A percentile compares a stretch with the other conserved stretches of the same genome.
These are phyloP conservation scores for Fragilaria crotonensis DNA, from an alignment of 108 stramenopile species.

Conservation along the genomic window DNA sequence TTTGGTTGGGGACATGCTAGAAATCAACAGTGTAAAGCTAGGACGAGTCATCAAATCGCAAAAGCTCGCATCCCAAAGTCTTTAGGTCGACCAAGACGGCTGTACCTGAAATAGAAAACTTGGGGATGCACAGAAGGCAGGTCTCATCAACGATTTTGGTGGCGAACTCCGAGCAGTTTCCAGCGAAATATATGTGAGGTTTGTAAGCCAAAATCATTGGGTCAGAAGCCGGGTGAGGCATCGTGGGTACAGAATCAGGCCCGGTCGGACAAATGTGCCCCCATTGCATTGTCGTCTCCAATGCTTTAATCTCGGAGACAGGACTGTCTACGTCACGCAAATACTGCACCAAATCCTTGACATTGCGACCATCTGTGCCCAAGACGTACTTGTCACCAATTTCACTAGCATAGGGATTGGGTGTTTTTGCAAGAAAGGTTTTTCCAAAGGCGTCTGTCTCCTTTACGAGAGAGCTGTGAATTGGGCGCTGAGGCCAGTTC, in stretches of 20 bases:
- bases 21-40: not conserved
- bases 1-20: too few species aligned
- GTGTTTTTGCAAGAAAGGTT: slow-evolving; percentile 35
- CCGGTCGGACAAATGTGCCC: slow-evolving; percentile 83
- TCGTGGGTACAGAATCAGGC: slow-evolving; percentile 75
- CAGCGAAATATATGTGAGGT: slow-evolving; percentile 58
- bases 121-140: slow-evolving; percentile 66
- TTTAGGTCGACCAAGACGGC: slow-evolving; percentile 72
- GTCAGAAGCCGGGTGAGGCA: slow-evolving; percentile 59
- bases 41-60: slow-evolving; percentile 37
- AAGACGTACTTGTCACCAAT: slow-evolving; percentile 31
- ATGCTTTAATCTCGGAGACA: slow-evolving; percentile 44
- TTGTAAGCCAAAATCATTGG: slow-evolving; percentile 58
- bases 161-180: slow-evolving; percentile 58
- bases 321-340: slow-evolving; percentile 14
- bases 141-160: slow-evolving; percentile 15
- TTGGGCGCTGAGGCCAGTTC: slow-evolving; percentile 80
- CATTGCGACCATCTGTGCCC: slow-evolving; percentile 72
- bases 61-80: slow-evolving; percentile 52
- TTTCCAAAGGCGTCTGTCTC: slow-evolving; percentile 25
- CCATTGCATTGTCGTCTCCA: slow-evolving; percentile 50
- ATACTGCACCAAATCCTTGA: slow-evolving; percentile 55
- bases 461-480: slow-evolving; percentile 71
- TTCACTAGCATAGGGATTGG: slow-evolving; percentile 69
- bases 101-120: slow-evolving; percentile 56